These are phyloP conservation scores for Bondarzewia mesenterica DNA, from an alignment of 1,284 basidiomycete genomes.

Conservation along the genomic window DNA sequence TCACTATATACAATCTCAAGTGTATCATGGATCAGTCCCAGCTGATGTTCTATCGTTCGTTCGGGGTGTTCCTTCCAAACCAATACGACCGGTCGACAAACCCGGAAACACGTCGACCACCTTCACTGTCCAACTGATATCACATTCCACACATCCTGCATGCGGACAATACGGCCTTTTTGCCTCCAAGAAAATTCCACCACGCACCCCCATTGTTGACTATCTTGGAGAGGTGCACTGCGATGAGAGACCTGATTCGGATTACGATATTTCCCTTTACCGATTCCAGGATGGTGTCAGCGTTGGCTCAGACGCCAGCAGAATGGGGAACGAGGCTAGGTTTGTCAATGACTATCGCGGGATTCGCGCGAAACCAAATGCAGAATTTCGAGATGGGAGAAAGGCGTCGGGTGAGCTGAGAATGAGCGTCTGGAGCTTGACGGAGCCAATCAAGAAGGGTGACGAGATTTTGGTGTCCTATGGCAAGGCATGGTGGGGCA, in stretches of 20 bases:
- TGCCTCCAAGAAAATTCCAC: slow-evolving; percentile 60
- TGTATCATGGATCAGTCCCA: slow-evolving; percentile 22
- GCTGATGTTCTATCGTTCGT: slow-evolving; percentile 24
- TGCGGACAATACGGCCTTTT: slow-evolving; percentile 79
- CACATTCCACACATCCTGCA: slow-evolving; percentile 60
- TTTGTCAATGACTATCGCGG: slow-evolving; percentile 89
- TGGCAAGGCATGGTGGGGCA: slow-evolving; percentile 85
- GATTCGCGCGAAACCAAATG: slow-evolving; percentile 60
- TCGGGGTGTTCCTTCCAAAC: slow-evolving; percentile 8
- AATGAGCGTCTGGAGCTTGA: slow-evolving; percentile 69
- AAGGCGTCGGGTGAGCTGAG: slow-evolving; percentile 55
- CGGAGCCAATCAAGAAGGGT: slow-evolving; percentile 62
- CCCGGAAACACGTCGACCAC: not conserved
- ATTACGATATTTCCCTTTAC: slow-evolving; percentile 83
- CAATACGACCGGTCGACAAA: not conserved
- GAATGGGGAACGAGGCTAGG: slow-evolving; percentile 76
- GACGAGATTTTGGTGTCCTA: slow-evolving; percentile 87
- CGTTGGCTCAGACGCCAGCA: slow-evolving; percentile 68
- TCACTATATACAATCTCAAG: slow-evolving; percentile 6
- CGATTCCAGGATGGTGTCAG: slow-evolving; percentile 44
- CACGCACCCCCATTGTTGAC: slow-evolving; percentile 64
- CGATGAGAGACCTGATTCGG: slow-evolving; percentile 59
- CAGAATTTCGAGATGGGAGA: slow-evolving; percentile 59
- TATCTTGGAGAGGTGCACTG: slow-evolving; percentile 84
- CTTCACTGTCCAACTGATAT: slow-evolving; percentile 34